Conservation (phyloP, 73 alveolate species). For the Tetrahymena malaccensis region DNA sequence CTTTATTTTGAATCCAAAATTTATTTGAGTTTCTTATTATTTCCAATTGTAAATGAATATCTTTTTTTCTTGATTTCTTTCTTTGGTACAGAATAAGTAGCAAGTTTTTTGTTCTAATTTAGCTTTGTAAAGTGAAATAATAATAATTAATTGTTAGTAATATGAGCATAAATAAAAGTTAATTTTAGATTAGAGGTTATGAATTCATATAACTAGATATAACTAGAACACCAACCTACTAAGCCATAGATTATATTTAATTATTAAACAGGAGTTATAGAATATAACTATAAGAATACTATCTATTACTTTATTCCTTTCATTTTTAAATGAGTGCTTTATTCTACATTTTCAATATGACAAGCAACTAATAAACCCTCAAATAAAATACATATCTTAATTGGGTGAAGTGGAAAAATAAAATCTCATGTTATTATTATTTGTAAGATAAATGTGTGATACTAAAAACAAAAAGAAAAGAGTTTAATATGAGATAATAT, state of each 20-base stretch:
- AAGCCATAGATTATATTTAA: neutral
- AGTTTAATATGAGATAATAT: neutral
- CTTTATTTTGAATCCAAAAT: neutral
- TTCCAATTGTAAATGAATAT: neutral
- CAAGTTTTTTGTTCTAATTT: neutral
- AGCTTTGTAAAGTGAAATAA: neutral
- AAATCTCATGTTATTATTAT: neutral
- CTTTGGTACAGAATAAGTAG: neutral
- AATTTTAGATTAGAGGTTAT: neutral
- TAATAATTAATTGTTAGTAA: neutral
- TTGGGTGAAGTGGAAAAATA: neutral
- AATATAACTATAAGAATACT: too few species aligned
- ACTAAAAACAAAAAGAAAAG: neutral
- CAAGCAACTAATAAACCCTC: neutral
- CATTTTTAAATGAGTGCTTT: too few species aligned
- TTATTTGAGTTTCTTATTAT: neutral
- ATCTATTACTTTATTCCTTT: too few species aligned
- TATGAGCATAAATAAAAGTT: neutral
- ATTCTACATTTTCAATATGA: too few species aligned
- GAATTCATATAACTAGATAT: neutral
- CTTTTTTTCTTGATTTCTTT: neutral
- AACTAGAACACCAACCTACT: neutral
- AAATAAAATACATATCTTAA: neutral
- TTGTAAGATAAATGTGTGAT: neutral
- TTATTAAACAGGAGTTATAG: neutral